Evolutionary conservation across 768 basidiomycete species (phyloP).

Genomic region (Boletellus emodensis): DNA sequence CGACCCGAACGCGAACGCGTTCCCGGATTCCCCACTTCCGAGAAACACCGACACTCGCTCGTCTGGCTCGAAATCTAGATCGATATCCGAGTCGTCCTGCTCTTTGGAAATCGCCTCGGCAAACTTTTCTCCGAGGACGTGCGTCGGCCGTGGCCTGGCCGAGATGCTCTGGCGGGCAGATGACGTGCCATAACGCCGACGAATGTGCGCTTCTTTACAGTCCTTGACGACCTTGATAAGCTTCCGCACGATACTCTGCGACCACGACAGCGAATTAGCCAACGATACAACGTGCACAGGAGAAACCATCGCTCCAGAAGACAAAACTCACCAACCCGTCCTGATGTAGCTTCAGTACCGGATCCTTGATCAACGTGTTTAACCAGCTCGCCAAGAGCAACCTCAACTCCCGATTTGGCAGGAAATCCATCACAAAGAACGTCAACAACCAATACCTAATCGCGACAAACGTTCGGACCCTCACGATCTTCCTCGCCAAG

Average conservation of each 20-base stretch:
- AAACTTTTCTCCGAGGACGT: slow-evolving; percentile 60
- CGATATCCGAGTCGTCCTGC: slow-evolving; percentile 67
- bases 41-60: slow-evolving; percentile 40
- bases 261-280: slow-evolving; percentile 3
- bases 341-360: slow-evolving; percentile 57
- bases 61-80: slow-evolving; percentile 69
- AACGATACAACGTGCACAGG: background rate
- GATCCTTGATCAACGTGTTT: slow-evolving; percentile 71
- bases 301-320: background rate
- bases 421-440: slow-evolving; percentile 86
- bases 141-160: slow-evolving; percentile 35
- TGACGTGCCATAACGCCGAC: slow-evolving; percentile 29
- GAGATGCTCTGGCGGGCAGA: slow-evolving; percentile 31
- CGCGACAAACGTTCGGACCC: slow-evolving; percentile 86
- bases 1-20: slow-evolving; percentile 38
- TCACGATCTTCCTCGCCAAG: slow-evolving; percentile 68
- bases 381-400: slow-evolving; percentile 73
- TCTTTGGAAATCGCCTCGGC: slow-evolving; percentile 49
- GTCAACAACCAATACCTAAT: slow-evolving; percentile 88
- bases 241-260: slow-evolving; percentile 73
- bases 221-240: slow-evolving; percentile 81
- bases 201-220: slow-evolving; percentile 65
- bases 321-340: slow-evolving; percentile 66
- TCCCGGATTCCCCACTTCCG: slow-evolving; percentile 39
- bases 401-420: slow-evolving; percentile 75